Conservation (phyloP, 306 rosid species). For the Malus domestica region ASM211411v1 NC_041803.1:10315001-10315500, state of each 20-base stretch:
- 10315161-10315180: background rate
- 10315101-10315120: too few species aligned
- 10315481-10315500: slow-evolving; percentile 45
- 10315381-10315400: slow-evolving; percentile 27
- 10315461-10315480: slow-evolving; percentile 87
- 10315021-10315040: too few species aligned
- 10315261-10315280: slow-evolving; percentile 74
- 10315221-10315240: background rate
- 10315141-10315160: background rate
- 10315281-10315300: slow-evolving; percentile 87
- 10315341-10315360: slow-evolving; percentile 81
- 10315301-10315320: slow-evolving; percentile 75
- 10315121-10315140: background rate
- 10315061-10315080: too few species aligned
- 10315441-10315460: slow-evolving; percentile 88
- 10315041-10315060: too few species aligned
- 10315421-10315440: slow-evolving; percentile 70
- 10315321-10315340: slow-evolving; percentile 77
- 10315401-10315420: slow-evolving; percentile 29
- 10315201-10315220: background rate
- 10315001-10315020: too few species aligned
- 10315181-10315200: background rate
- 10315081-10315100: background rate
- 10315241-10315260: slow-evolving; percentile 5
- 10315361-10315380: slow-evolving; percentile 61